Percentiles rank a stretch among this genome's conserved stretches.
These are phyloP conservation scores for Linderniella brevidens DNA, from an alignment of 257 asterid genomes.

Conservation along the genomic window DNA sequence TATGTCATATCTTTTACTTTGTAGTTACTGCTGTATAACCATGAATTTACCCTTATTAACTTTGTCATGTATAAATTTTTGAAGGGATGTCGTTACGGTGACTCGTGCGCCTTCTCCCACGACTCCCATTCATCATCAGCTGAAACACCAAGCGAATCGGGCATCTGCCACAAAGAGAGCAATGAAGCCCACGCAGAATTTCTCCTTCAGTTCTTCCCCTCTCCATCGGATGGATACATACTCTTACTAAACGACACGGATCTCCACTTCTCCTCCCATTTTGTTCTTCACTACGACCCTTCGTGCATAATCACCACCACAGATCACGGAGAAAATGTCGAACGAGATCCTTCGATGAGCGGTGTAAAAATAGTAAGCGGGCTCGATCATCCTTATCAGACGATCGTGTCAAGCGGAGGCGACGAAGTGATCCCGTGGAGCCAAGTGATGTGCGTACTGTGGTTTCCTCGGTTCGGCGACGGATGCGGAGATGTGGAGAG, in stretches of 20 bases:
- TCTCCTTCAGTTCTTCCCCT: constrained; percentile 46
- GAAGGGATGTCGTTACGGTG: constrained; percentile 92
- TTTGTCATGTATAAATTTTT: constrained; percentile 12
- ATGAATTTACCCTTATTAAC: not conserved
- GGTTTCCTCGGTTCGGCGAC: constrained; percentile 59
- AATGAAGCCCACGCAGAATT: constrained; percentile 22
- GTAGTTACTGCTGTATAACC: not conserved
- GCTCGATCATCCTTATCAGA: constrained; percentile 46
- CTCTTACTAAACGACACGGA: constrained; percentile 53
- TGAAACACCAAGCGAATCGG: constrained; percentile 15
- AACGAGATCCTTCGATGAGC: constrained; percentile 20
- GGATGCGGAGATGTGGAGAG: constrained; percentile 31
- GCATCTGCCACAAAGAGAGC: constrained; percentile 37
- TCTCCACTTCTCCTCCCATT: constrained; percentile 45
- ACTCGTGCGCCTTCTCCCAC: constrained; percentile 61
- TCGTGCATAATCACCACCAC: constrained; percentile 48
- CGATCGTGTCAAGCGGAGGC: constrained; percentile 35
- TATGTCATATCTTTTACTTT: too few species aligned
- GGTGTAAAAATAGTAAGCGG: constrained; percentile 44
- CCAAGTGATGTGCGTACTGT: constrained; percentile 48
- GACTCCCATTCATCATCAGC: constrained; percentile 25
- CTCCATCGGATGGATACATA: constrained; percentile 31
- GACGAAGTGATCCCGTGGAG: constrained; percentile 39
- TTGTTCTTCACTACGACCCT: constrained; percentile 28
- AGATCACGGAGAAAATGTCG: constrained; percentile 23